phyloP scores from a whole-genome alignment of 2,329 filamentous ascomycete species.

The Fusarium sp. region DNA sequence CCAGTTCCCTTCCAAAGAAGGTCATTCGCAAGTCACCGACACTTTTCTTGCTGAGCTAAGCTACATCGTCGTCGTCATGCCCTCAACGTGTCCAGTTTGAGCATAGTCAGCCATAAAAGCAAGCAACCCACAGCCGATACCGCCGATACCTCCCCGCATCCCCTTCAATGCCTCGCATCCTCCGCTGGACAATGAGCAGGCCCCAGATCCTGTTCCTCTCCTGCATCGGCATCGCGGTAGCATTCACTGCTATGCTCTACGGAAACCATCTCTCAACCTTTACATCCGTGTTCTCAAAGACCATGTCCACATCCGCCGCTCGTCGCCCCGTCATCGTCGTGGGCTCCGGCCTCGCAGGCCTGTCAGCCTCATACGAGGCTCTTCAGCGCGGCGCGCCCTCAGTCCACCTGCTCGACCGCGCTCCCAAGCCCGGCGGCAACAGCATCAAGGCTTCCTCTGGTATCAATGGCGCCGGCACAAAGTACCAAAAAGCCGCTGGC shows the following conservation, averaged over 20 bases:
- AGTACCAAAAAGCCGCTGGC: slow-evolving; percentile 61
- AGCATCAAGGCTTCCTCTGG: slow-evolving; percentile 76
- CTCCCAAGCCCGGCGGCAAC: slow-evolving; percentile 71
- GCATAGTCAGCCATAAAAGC: background rate
- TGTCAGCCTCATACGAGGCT: slow-evolving; percentile 69
- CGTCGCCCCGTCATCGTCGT: slow-evolving; percentile 65
- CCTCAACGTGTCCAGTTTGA: slow-evolving; percentile 9
- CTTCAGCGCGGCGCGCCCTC: slow-evolving; percentile 60
- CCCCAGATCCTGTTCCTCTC: slow-evolving; percentile 43
- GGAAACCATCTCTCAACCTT: slow-evolving; percentile 37
- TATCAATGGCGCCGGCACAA: slow-evolving; percentile 72
- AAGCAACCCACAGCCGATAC: slow-evolving; percentile 26
- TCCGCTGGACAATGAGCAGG: slow-evolving; percentile 45
- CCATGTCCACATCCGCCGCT: slow-evolving; percentile 36
- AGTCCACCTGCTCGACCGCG: slow-evolving; percentile 70
- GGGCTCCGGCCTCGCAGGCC: slow-evolving; percentile 73
- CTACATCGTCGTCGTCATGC: slow-evolving; percentile 2
- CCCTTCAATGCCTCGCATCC: slow-evolving; percentile 44
- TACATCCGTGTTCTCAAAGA: slow-evolving; percentile 42
- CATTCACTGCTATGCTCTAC: slow-evolving; percentile 47
- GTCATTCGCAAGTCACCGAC: background rate
- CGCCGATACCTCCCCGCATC: slow-evolving; percentile 33
- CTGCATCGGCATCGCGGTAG: slow-evolving; percentile 44
- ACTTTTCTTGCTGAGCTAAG: slow-evolving; percentile 9
- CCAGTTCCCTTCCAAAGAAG: background rate